Conservation (phyloP, 2,329 filamentous ascomycete genomes). For the Trichoderma endophyticum region DNA sequence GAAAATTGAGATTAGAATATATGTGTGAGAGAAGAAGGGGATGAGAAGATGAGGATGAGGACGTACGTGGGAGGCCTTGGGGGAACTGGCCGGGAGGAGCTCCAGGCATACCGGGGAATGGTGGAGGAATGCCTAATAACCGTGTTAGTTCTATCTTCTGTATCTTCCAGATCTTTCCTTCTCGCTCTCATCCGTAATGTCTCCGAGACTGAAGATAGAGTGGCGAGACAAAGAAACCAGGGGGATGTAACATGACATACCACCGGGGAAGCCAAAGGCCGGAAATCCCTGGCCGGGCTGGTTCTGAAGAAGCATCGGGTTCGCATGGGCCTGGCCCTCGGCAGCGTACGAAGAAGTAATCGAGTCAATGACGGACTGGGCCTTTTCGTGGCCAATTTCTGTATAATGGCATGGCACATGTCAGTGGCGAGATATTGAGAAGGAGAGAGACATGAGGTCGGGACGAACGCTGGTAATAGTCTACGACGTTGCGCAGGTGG, state of each 20-base stretch:
- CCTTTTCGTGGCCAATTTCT: slow-evolving; percentile 99
- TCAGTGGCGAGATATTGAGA: neutral
- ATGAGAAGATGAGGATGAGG: no score
- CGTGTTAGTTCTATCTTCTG: neutral
- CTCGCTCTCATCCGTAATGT: neutral
- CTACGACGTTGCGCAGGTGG: slow-evolving; percentile 93
- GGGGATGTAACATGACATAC: slow-evolving; percentile 20
- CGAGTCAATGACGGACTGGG: slow-evolving; percentile 95
- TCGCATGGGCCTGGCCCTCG: slow-evolving; percentile 82
- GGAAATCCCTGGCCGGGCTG: slow-evolving; percentile 52
- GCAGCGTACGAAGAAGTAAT: slow-evolving; percentile 95
- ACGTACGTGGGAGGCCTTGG: slow-evolving; percentile 53
- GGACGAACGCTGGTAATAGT: slow-evolving; percentile 88
- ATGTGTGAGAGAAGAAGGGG: no score
- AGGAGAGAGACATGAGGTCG: neutral
- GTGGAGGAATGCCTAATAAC: slow-evolving; percentile 49
- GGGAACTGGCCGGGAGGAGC: slow-evolving; percentile 40
- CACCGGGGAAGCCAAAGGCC: slow-evolving; percentile 62
- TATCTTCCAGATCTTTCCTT: neutral
- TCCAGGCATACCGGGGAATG: slow-evolving; percentile 53
- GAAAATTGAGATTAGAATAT: slow-evolving; percentile 13
- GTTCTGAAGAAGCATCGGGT: slow-evolving; percentile 75
- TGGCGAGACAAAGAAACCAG: neutral
- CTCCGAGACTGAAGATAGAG: neutral
- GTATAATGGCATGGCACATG: neutral